Evolutionary conservation across 2,329 filamentous ascomycete genomes (phyloP).

Genomic region (Cladophialophora chaetospira): DNA sequence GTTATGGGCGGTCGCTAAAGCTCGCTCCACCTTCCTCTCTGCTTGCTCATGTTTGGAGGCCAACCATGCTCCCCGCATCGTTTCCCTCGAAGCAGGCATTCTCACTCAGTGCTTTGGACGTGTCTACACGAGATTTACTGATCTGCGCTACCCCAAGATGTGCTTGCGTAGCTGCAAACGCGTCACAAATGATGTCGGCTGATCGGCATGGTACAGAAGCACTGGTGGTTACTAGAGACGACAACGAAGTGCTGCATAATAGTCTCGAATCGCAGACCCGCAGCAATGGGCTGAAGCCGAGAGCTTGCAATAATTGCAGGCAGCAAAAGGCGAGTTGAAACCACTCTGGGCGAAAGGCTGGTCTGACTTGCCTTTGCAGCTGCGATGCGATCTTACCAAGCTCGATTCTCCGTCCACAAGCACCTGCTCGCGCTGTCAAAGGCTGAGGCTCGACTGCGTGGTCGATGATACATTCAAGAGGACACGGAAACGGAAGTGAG

Average conservation of each 20-base stretch:
- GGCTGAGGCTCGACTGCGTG: constrained; percentile 19
- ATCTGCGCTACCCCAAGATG: too few species aligned
- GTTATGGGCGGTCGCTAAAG: too few species aligned
- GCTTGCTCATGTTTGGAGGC: too few species aligned
- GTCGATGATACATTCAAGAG: constrained; percentile 30
- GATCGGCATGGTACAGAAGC: background rate
- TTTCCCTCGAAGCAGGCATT: too few species aligned
- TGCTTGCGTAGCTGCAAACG: background rate
- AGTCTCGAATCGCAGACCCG: constrained; percentile 1
- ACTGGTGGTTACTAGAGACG: background rate
- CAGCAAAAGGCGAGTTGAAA: constrained; percentile 8
- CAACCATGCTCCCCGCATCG: too few species aligned
- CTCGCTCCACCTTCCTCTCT: too few species aligned
- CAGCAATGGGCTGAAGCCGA: constrained; percentile 4
- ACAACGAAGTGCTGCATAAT: background rate
- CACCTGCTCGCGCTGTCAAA: constrained; percentile 23
- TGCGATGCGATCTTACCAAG: constrained; percentile 6
- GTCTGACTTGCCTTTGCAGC: background rate
- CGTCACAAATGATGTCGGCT: background rate
- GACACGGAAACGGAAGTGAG: constrained; percentile 25
- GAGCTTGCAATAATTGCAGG: constrained; percentile 9
- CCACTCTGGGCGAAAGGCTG: too few species aligned
- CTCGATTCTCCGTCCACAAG: background rate
- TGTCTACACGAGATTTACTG: too few species aligned
- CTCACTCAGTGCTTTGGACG: too few species aligned